Percentiles rank a stretch among this genome's conserved stretches.
These are phyloP conservation scores for Aspergillus sclerotiicarbonarius DNA, from an alignment of 495 filamentous ascomycete genomes.

Conservation along the genomic window DNA sequence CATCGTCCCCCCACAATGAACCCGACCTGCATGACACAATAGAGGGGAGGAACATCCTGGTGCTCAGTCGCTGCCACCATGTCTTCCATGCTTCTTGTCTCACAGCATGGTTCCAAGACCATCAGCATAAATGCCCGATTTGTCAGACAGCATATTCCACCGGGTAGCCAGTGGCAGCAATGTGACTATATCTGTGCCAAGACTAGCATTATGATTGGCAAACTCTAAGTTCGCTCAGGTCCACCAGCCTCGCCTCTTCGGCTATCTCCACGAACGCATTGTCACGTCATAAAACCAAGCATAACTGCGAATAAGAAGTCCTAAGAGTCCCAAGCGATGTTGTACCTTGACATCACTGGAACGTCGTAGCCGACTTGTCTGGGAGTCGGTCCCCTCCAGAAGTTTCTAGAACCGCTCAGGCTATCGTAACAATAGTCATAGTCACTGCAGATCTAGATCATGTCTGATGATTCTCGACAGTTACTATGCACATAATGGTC, in stretches of 20 bases:
- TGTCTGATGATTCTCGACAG: not conserved
- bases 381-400: too few relatives aligned
- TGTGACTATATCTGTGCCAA: not conserved
- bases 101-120: slow-evolving; percentile 34
- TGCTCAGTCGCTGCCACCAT: slow-evolving; percentile 35
- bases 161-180: not conserved
- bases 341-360: too few relatives aligned
- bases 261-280: not conserved
- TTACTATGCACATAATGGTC: not conserved
- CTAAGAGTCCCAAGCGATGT: too few relatives aligned
- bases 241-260: not conserved
- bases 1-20: not conserved
- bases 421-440: not conserved
- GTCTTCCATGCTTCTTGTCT: slow-evolving; percentile 35
- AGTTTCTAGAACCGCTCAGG: too few relatives aligned
- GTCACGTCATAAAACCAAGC: too few relatives aligned
- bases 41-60: slow-evolving; percentile 12
- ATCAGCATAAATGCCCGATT: slow-evolving; percentile 33
- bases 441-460: not conserved
- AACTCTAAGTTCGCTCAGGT: not conserved
- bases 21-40: not conserved
- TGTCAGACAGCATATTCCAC: slow-evolving; percentile 33
- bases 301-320: too few relatives aligned
- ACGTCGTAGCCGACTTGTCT: too few relatives aligned
- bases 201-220: not conserved